Conservation (phyloP, 495 filamentous ascomycete genomes). For the Staphylotrichum longicolle region DNA sequence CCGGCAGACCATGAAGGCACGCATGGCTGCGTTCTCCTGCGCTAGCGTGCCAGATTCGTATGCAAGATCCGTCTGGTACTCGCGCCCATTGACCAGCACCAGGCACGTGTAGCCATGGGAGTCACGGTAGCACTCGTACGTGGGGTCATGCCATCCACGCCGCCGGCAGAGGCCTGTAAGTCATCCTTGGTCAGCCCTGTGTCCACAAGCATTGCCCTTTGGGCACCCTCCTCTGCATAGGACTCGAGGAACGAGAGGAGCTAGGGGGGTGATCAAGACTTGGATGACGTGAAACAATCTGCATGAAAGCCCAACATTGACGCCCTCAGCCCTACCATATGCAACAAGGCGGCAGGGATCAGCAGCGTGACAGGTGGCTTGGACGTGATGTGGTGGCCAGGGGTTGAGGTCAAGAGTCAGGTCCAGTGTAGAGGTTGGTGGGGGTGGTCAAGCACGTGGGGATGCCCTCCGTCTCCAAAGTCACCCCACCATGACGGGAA, state of each 20-base stretch:
- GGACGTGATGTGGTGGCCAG: conserved; percentile 22
- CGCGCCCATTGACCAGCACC: conserved; percentile 92
- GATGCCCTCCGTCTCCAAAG: conserved; percentile 28
- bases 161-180: conserved; percentile 88
- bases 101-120: conserved; percentile 79
- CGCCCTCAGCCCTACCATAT: conserved; percentile 37
- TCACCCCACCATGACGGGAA: conserved; percentile 29
- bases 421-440: conserved; percentile 7
- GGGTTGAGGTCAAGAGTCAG: conserved; percentile 29
- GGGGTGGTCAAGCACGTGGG: conserved; percentile 27
- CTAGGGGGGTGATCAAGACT: conserved; percentile 28
- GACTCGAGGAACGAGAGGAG: conserved; percentile 1
- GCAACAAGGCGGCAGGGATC: conserved; percentile 16
- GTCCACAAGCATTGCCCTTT: conserved; percentile 34
- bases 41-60: conserved; percentile 79
- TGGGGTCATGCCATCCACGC: conserved; percentile 90
- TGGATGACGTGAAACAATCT: conserved; percentile 41
- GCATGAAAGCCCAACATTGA: conserved; percentile 49
- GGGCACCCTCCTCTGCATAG: conserved; percentile 18
- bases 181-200: conserved; percentile 44
- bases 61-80: conserved; percentile 88
- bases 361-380: conserved; percentile 23
- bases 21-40: conserved; percentile 92
- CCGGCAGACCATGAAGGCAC: conserved; percentile 95
- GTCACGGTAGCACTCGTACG: conserved; percentile 77